Percentiles rank a stretch among this genome's conserved stretches.
These are phyloP conservation scores for Psidium guajava DNA, from an alignment of 345 rosid species.

Conservation along the genomic window DNA sequence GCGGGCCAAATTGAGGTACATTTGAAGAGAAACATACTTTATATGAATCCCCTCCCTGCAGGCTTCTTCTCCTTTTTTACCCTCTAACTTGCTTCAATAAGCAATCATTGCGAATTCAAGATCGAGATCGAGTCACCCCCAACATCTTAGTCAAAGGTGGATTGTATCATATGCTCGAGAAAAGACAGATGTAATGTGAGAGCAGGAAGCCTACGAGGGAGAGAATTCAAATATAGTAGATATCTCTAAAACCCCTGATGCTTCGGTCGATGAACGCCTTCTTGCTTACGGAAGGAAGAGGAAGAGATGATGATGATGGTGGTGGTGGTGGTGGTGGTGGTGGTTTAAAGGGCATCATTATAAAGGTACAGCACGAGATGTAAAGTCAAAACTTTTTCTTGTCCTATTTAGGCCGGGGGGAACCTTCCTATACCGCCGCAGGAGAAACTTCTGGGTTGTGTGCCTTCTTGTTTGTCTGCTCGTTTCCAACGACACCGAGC, in stretches of 20 bases:
- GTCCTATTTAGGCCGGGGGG: not conserved
- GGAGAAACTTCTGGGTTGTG: not conserved
- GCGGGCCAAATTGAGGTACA: not conserved
- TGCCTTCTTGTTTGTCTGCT: not conserved
- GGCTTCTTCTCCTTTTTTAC: not conserved
- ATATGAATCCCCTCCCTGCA: constrained; percentile 3
- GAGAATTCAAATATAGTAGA: constrained; percentile 17
- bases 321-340: not conserved
- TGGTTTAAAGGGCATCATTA: not conserved
- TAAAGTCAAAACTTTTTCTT: not conserved
- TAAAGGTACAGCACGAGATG: not conserved
- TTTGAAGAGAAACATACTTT: constrained; percentile 9
- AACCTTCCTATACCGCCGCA: not conserved
- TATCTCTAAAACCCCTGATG: not conserved
- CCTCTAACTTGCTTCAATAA: not conserved
- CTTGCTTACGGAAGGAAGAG: not conserved
- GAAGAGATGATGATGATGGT: not conserved
- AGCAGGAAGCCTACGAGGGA: constrained; percentile 13
- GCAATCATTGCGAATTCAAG: not conserved
- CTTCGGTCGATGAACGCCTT: not conserved
- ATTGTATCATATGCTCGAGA: not conserved
- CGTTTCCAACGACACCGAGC: not conserved
- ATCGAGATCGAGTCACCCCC: not conserved
- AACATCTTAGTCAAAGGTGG: not conserved
- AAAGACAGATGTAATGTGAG: not conserved